phyloP scores from a whole-genome alignment of 2,329 filamentous ascomycete species.

The Arthrobotrys iridis region DNA sequence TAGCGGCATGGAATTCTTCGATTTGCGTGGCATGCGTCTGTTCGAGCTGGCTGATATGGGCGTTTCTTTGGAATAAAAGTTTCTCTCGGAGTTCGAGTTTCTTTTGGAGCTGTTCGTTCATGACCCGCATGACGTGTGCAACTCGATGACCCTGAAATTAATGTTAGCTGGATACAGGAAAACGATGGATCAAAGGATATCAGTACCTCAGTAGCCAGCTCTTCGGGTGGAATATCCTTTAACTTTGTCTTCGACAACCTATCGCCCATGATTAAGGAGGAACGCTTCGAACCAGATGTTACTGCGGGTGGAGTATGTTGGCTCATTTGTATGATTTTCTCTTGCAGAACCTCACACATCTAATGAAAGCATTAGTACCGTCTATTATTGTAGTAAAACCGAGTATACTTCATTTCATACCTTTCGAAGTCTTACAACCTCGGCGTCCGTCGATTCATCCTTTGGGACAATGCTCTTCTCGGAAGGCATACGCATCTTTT shows the following conservation, averaged over 20 bases:
- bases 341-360: constrained; percentile 52
- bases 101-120: constrained; percentile 54
- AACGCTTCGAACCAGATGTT: constrained; percentile 31
- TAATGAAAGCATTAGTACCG: constrained; percentile 14
- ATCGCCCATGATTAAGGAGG: constrained; percentile 46
- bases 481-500: constrained; percentile 37
- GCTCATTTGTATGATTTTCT: constrained; percentile 54
- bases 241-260: constrained; percentile 39
- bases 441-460: constrained; percentile 38
- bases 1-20: constrained; percentile 53
- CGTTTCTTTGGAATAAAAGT: constrained; percentile 50
- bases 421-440: constrained; percentile 50
- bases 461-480: constrained; percentile 10
- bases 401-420: constrained; percentile 1
- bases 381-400: background rate
- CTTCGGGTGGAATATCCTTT: constrained; percentile 46
- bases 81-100: constrained; percentile 53
- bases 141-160: constrained; percentile 40
- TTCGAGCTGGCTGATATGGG: constrained; percentile 53
- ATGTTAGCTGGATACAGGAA: background rate
- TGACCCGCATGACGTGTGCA: constrained; percentile 54
- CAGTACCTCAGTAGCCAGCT: constrained; percentile 48
- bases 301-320: constrained; percentile 34
- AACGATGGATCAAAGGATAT: background rate
- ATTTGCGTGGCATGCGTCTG: constrained; percentile 50